phyloP scores from a whole-genome alignment of 345 rosid species.

The Capsella bursapastoris region DNA sequence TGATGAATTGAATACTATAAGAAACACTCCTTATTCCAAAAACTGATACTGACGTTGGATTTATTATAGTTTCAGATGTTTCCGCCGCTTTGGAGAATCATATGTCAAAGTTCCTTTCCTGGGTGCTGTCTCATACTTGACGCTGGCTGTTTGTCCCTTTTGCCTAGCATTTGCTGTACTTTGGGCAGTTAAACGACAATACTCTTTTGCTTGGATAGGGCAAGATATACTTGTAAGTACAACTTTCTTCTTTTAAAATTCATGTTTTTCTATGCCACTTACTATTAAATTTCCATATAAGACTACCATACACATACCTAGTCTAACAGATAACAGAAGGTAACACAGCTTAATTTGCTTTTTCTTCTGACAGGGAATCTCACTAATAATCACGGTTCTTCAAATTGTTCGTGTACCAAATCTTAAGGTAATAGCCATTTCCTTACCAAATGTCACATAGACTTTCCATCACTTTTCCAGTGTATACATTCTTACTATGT shows the following conservation, averaged over 20 bases:
- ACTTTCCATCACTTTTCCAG: background rate
- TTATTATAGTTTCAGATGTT: conserved; percentile 87
- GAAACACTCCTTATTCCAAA: background rate
- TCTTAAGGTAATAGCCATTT: conserved; percentile 69
- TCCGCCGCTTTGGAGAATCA: conserved; percentile 75
- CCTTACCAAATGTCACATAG: background rate
- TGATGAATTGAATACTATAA: conserved; percentile 1
- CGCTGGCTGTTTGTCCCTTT: conserved; percentile 87
- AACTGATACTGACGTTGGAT: conserved; percentile 50
- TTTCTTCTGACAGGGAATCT: conserved; percentile 69
- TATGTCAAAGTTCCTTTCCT: conserved; percentile 76
- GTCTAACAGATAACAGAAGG: conserved; percentile 5
- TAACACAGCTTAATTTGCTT: conserved; percentile 16
- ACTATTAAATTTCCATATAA: conserved; percentile 7
- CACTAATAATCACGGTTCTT: conserved; percentile 93
- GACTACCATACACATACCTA: background rate
- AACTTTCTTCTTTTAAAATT: conserved; percentile 24
- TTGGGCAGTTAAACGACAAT: conserved; percentile 79
- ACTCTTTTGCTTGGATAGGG: conserved; percentile 92
- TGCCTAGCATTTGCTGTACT: conserved; percentile 89
- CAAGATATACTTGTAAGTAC: conserved; percentile 97
- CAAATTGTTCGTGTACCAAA: conserved; percentile 94
- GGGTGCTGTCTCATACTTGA: conserved; percentile 88
- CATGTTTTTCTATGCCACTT: conserved; percentile 5
- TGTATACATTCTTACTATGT: conserved; percentile 3